phyloP scores from a whole-genome alignment of 139 green algal species.

The Chara braunii region DNA sequence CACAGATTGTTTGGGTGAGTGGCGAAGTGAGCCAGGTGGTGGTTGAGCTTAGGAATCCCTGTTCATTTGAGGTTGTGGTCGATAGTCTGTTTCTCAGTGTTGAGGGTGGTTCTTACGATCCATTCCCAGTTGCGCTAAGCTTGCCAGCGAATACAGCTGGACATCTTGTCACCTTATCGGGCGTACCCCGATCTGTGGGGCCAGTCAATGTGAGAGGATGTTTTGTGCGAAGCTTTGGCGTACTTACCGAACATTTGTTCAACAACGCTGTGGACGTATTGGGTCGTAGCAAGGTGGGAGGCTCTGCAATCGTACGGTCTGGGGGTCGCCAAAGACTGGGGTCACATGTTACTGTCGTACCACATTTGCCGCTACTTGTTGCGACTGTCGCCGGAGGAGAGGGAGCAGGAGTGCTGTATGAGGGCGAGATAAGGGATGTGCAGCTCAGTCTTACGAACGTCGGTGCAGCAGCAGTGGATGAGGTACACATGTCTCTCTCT shows the following conservation, averaged over 20 bases:
- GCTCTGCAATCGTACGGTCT: too few relatives aligned
- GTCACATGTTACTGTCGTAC: slow-evolving; percentile 22
- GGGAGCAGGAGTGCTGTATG: slow-evolving; percentile 25
- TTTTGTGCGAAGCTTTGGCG: slow-evolving; percentile 32
- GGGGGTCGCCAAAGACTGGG: too few relatives aligned
- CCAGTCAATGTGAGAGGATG: slow-evolving; percentile 9
- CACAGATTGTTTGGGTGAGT: slow-evolving; percentile 21
- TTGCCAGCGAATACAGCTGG: slow-evolving; percentile 15
- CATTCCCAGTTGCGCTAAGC: slow-evolving; percentile 15
- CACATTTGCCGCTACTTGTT: slow-evolving; percentile 22
- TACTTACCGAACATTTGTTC: slow-evolving; percentile 22
- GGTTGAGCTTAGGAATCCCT: slow-evolving; percentile 33
- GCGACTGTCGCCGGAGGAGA: slow-evolving; percentile 14
- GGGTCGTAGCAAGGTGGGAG: background rate
- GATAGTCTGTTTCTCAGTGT: slow-evolving; percentile 38
- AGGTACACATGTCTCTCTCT: slow-evolving; percentile 7
- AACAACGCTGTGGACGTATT: background rate
- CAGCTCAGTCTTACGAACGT: slow-evolving; percentile 22
- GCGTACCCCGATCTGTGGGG: slow-evolving; percentile 18
- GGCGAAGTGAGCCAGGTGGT: slow-evolving; percentile 30
- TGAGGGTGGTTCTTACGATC: slow-evolving; percentile 3
- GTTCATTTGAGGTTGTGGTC: slow-evolving; percentile 25
- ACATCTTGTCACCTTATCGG: slow-evolving; percentile 19
- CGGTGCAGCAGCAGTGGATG: slow-evolving; percentile 10
- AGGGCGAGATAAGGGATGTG: slow-evolving; percentile 28